Percentiles rank a stretch among this genome's conserved stretches.
These are phyloP conservation scores for Byssochlamys sp. DNA, from an alignment of 2,329 filamentous ascomycete species.

Conservation along the genomic window DNA sequence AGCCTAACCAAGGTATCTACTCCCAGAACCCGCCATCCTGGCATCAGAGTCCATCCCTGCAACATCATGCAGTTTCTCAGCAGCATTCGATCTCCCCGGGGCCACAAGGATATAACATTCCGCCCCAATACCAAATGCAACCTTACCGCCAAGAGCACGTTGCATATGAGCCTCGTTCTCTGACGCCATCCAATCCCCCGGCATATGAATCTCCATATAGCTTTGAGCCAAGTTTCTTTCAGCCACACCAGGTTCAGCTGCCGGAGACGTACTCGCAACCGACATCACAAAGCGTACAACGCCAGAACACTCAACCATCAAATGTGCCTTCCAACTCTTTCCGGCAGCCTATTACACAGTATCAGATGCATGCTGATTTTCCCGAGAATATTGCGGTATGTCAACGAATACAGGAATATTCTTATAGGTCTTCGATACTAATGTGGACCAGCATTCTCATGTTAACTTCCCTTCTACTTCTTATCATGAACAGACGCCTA, in stretches of 20 bases:
- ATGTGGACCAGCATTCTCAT: slow-evolving; percentile 14
- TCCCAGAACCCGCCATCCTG: slow-evolving; percentile 23
- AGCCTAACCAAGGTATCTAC: slow-evolving; percentile 24
- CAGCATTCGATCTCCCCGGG: slow-evolving; percentile 13
- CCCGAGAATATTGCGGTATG: slow-evolving; percentile 18
- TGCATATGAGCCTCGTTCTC: slow-evolving; percentile 18
- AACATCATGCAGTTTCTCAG: slow-evolving; percentile 12
- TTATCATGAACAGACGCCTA: slow-evolving; percentile 15
- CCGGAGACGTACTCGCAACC: slow-evolving; percentile 20
- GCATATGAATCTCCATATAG: slow-evolving; percentile 23
- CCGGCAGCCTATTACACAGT: slow-evolving; percentile 15
- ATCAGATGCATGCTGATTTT: slow-evolving; percentile 18
- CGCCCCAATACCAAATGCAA: slow-evolving; percentile 22
- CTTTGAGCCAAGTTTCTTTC: slow-evolving; percentile 23
- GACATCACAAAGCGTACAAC: slow-evolving; percentile 11
- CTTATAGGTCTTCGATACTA: slow-evolving; percentile 4
- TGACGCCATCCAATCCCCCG: slow-evolving; percentile 20
- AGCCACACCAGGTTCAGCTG: slow-evolving; percentile 17
- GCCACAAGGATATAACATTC: slow-evolving; percentile 17
- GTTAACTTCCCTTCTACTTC: slow-evolving; percentile 22
- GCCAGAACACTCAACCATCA: slow-evolving; percentile 10
- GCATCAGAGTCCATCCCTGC: slow-evolving; percentile 23
- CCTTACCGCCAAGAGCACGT: slow-evolving; percentile 24
- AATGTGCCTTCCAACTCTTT: slow-evolving; percentile 1
- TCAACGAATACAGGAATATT: not conserved